Percentiles rank a stretch among this genome's conserved stretches.
Evolutionary conservation across 352 stramenopile species (phyloP).

Genomic region (Aphanomyces astaci): DNA sequence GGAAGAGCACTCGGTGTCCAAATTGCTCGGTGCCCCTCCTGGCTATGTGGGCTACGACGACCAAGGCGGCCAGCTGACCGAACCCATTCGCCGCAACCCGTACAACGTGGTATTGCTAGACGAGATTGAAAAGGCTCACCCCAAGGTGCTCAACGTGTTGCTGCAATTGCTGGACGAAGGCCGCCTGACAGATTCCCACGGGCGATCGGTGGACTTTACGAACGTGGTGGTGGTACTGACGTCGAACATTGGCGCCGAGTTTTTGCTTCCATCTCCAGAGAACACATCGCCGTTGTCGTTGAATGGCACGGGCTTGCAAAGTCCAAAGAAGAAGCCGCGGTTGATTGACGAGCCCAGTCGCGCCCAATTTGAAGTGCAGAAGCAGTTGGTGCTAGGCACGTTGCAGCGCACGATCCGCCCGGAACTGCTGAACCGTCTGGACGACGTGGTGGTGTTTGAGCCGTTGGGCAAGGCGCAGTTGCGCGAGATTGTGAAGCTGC

Average conservation of each 20-base stretch:
- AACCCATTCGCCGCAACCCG: constrained; percentile 91
- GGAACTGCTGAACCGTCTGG: constrained; percentile 95
- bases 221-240: constrained; percentile 98
- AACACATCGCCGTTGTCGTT: constrained; percentile 32
- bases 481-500: constrained; percentile 88
- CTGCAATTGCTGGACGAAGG: constrained; percentile 97
- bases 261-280: constrained; percentile 67
- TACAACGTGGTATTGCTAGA: constrained; percentile 97
- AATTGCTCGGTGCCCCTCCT: constrained; percentile 91
- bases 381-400: constrained; percentile 78
- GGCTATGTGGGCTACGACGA: constrained; percentile 95
- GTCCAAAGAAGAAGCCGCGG: constrained; percentile 55
- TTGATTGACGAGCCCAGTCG: constrained; percentile 19
- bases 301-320: background rate
- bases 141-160: constrained; percentile 93
- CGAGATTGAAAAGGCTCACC: constrained; percentile 97
- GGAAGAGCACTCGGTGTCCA: constrained; percentile 90
- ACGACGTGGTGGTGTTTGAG: constrained; percentile 96
- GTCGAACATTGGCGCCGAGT: constrained; percentile 92
- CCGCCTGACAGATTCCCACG: constrained; percentile 94
- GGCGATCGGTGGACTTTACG: constrained; percentile 94
- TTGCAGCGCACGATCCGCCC: constrained; percentile 86
- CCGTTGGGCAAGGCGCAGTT: constrained; percentile 84
- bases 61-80: constrained; percentile 90
- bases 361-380: constrained; percentile 49